Conservation (phyloP, 176 grass and related monocot species). For the Cymbopogon citratus region DNA sequence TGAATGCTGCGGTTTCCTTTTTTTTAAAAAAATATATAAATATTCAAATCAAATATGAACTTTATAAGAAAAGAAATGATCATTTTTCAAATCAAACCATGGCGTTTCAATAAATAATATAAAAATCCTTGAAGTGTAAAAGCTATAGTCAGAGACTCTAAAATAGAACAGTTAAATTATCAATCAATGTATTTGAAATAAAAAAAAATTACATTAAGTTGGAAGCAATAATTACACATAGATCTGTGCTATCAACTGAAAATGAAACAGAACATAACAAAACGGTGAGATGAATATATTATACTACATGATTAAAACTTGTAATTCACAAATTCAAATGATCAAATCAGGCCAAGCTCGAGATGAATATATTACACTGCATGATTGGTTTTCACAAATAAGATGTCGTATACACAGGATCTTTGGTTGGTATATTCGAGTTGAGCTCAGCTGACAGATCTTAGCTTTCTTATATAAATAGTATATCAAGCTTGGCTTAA, state of each 20-base stretch:
- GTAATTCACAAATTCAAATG: not conserved
- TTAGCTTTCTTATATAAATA: not conserved
- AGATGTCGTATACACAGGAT: not conserved
- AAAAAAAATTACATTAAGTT: not conserved
- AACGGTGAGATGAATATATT: not conserved
- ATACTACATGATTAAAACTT: no score
- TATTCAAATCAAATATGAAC: not conserved
- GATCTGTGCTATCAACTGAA: not conserved
- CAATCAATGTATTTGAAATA: no score
- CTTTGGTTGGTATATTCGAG: not conserved
- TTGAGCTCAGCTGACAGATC: constrained; percentile 9
- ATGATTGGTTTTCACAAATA: not conserved
- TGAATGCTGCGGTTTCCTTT: not conserved
- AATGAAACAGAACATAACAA: not conserved
- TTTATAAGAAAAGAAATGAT: not conserved
- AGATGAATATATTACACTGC: not conserved
- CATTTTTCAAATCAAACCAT: not conserved
- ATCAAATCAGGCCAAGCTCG: not conserved
- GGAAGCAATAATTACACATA: not conserved
- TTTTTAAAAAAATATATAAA: not conserved
- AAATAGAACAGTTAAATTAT: not conserved
- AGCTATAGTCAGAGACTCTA: not conserved
- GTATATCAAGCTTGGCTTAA: constrained; percentile 23
- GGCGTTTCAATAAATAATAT: not conserved
- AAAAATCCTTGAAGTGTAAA: not conserved